Base-by-base conservation (phyloP, 306 rosid genomes). In the Myrica gale region DNA sequence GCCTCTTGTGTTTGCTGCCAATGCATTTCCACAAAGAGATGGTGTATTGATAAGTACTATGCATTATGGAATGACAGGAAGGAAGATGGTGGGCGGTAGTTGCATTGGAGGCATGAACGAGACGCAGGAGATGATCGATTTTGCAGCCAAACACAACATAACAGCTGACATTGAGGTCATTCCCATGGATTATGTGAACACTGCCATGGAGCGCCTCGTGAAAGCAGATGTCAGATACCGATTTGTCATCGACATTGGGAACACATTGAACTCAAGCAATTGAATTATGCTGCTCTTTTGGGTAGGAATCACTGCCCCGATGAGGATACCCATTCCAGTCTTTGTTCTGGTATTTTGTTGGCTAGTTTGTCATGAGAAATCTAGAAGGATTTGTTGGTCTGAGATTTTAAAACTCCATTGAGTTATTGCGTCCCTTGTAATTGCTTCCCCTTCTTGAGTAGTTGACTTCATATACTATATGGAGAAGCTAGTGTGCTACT, bases 31-130 rank as follows among this genome's bases (percentile, higher is more conserved):
- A n/a, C n/a, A n/a, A n/a, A n/a, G n/a, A n/a, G n/a, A 23, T 55
- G 10, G 20, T 15, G 39, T 10, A 8, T 21, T 72, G 17, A 62
- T 19, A 11, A 16, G 8, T 26, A 51, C n/a, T n/a, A n/a, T n/a
- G n/a, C n/a, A n/a, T 71, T 10, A 8, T 13, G 8, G 2, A 19
- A 9, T 74, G n/a, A 78, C 74, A 81, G 88, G 84, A 53, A 80
- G 88, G 69, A 87, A 84, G 75, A n/a, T 76, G 12, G 7, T 87
- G 17, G 86, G 77, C 5, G 88, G 88, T 11, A 87, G 86, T 69
- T n/a, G 45, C 78, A 71, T 74, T 71, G 90, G 90, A 60, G 88
- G 90, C 20, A 76, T 84, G 73, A 87, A 87, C 79, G 89, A 85
- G 77, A 85, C 86, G 0, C 89, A 82, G 51, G 89, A 85, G 65